Percentiles rank a stretch among this genome's conserved stretches.
These are phyloP conservation scores for Knufia fluminis DNA, from an alignment of 2,329 filamentous ascomycete genomes.

Conservation along the genomic window DNA sequence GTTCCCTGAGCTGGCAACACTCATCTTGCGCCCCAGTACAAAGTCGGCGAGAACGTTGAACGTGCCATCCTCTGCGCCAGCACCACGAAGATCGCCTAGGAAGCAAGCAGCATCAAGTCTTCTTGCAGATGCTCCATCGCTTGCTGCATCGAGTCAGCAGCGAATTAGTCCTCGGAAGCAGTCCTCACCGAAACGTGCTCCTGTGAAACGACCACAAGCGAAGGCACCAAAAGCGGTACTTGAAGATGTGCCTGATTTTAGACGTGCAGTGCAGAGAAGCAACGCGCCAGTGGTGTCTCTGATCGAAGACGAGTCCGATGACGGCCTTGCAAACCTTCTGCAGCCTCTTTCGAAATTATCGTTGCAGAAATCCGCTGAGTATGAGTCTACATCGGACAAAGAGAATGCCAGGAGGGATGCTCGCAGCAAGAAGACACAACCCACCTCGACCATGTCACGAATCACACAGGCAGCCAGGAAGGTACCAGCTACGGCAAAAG, in stretches of 20 bases:
- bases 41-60: constrained; percentile 13
- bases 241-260: neutral
- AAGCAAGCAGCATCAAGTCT: constrained; percentile 10
- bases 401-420: neutral
- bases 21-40: constrained; percentile 16
- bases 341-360: constrained; percentile 2
- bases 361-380: neutral
- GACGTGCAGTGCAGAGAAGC: too few species aligned
- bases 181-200: neutral
- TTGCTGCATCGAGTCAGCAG: constrained; percentile 4
- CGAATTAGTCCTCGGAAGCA: neutral
- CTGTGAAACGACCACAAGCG: neutral
- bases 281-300: neutral
- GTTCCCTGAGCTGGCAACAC: constrained; percentile 16
- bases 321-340: neutral
- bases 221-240: neutral
- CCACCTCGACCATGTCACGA: constrained; percentile 16
- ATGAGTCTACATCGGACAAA: neutral
- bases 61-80: neutral
- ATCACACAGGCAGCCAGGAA: constrained; percentile 8
- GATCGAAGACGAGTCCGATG: neutral
- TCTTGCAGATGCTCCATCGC: neutral
- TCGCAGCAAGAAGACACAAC: neutral
- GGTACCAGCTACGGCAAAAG: too few species aligned
- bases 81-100: constrained; percentile 18